These are phyloP conservation scores for Medakamo hakoo DNA, from an alignment of 139 green algal species.

Conservation along the genomic window DNA sequence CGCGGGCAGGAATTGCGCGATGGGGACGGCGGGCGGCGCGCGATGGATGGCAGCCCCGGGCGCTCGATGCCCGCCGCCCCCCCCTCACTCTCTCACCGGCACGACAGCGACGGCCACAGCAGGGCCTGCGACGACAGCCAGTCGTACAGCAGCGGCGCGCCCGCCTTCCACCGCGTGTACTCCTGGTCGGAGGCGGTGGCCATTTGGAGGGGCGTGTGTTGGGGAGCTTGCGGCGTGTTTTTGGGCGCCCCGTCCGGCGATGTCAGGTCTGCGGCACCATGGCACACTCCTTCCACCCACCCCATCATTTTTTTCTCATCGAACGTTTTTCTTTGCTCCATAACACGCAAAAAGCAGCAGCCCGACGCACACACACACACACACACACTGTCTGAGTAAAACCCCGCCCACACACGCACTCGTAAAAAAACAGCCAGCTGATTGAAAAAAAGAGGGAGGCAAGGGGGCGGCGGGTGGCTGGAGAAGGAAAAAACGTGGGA, in stretches of 20 bases:
- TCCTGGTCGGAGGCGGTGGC: neutral
- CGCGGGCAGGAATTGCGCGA: neutral
- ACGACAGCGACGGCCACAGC: constrained; percentile 70
- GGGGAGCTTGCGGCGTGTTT: neutral
- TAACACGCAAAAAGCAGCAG: neutral
- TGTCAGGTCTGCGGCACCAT: too few relatives aligned
- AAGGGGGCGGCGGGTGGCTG: too few relatives aligned
- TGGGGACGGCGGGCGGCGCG: too few relatives aligned
- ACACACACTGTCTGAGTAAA: neutral
- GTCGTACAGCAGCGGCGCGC: constrained; percentile 56
- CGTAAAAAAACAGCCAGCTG: too few relatives aligned
- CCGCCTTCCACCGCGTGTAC: neutral
- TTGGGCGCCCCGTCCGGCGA: neutral
- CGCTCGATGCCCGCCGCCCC: too few relatives aligned
- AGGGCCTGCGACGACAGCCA: constrained; percentile 66
- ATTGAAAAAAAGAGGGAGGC: neutral
- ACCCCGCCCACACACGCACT: too few relatives aligned
- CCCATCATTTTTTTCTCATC: neutral
- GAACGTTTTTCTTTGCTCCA: neutral
- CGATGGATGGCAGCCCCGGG: too few relatives aligned
- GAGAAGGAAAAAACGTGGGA: too few relatives aligned
- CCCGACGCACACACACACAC: neutral
- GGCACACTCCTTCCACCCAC: neutral
- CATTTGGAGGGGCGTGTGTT: neutral
- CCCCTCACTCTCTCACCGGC: constrained; percentile 25